Percentiles rank a stretch among this genome's conserved stretches.
These are phyloP conservation scores for Crithidia expoeki DNA, from an alignment of 208 protist species.

Conservation along the genomic window DNA sequence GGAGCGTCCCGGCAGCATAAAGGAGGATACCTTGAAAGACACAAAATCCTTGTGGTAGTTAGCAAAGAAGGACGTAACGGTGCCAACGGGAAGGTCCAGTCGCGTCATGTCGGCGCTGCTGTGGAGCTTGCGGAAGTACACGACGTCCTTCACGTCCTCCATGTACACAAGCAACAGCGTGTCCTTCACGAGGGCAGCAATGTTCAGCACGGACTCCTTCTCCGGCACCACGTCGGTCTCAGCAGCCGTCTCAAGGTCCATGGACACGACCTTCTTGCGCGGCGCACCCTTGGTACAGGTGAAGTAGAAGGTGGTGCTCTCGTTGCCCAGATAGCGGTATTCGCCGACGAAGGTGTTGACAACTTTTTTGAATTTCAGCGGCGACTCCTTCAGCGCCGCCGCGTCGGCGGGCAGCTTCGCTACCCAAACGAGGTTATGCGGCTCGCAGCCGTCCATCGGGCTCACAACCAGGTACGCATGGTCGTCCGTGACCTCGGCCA, in stretches of 20 bases:
- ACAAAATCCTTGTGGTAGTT: slow-evolving; percentile 74
- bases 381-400: slow-evolving; percentile 36
- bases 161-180: slow-evolving; percentile 89
- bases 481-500: slow-evolving; percentile 79
- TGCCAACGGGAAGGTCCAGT: slow-evolving; percentile 87
- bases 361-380: slow-evolving; percentile 70
- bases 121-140: slow-evolving; percentile 78
- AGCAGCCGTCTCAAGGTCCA: slow-evolving; percentile 63
- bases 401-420: slow-evolving; percentile 50
- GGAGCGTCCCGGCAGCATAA: slow-evolving; percentile 84
- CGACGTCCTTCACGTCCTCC: slow-evolving; percentile 93
- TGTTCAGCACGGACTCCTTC: slow-evolving; percentile 66
- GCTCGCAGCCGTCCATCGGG: slow-evolving; percentile 75
- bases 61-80: slow-evolving; percentile 52
- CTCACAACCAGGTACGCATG: slow-evolving; percentile 76
- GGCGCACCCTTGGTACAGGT: slow-evolving; percentile 89
- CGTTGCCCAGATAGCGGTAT: slow-evolving; percentile 92
- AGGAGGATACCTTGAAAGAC: slow-evolving; percentile 93
- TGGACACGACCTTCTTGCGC: slow-evolving; percentile 80
- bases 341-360: slow-evolving; percentile 86
- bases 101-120: slow-evolving; percentile 24
- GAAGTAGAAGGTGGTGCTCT: slow-evolving; percentile 88
- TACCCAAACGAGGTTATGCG: slow-evolving; percentile 85
- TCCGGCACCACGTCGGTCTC: slow-evolving; percentile 78
- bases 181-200: slow-evolving; percentile 58